phyloP scores from a whole-genome alignment of 345 rosid genomes.

The Lagerstroemia speciosa region DNA sequence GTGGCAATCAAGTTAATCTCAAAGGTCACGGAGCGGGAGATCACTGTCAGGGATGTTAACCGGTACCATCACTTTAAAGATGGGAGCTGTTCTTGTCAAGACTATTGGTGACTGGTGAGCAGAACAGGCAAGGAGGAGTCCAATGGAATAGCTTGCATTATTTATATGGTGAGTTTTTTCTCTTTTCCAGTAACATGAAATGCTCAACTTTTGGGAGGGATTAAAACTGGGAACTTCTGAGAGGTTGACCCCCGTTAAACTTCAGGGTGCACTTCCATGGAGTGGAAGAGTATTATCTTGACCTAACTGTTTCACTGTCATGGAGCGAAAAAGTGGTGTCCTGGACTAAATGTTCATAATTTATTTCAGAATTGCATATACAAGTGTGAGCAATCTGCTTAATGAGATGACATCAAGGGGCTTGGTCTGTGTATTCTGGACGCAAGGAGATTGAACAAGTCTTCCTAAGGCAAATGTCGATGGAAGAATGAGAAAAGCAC shows the following conservation, averaged over 20 bases:
- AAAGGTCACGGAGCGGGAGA: constrained; percentile 26
- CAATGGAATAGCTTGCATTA: not conserved
- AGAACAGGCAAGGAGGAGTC: not conserved
- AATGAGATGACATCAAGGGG: not conserved
- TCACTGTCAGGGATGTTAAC: constrained; percentile 30
- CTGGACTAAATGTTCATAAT: no score
- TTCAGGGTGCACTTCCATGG: not conserved
- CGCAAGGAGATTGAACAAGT: constrained; percentile 24
- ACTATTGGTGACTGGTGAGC: constrained; percentile 35
- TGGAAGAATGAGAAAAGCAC: no score
- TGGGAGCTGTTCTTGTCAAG: constrained; percentile 30
- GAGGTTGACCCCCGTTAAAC: not conserved
- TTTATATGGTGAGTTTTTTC: not conserved
- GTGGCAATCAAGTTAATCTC: constrained; percentile 31
- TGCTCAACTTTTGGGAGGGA: not conserved
- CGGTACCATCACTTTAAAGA: constrained; percentile 31
- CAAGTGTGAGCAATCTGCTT: not conserved
- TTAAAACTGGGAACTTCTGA: not conserved
- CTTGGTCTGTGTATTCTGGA: not conserved
- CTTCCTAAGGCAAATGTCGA: not conserved
- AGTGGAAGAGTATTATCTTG: no score
- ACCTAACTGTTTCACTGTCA: not conserved
- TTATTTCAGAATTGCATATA: no score
- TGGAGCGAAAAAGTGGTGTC: no score
- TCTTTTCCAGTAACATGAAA: not conserved